Base-by-base conservation (phyloP, 106 monocot species). In the Allium fistulosum region DNA sequence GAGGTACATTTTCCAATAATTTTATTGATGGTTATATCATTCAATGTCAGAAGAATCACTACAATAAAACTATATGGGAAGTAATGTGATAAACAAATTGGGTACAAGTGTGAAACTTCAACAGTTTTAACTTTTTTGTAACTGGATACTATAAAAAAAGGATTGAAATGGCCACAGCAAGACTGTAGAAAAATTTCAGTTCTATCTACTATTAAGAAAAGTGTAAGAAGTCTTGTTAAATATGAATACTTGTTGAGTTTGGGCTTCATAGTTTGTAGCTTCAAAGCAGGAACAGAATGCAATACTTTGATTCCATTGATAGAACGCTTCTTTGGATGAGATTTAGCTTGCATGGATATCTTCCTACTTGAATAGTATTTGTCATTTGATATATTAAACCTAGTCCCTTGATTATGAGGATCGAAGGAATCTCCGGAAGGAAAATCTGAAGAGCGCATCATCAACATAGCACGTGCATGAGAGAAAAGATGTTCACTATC, bases 301-400 rank as follows among this genome's bases (percentile, higher is more conserved):
- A 90, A 71, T 14, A 89, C 76, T 77, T 91, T 97, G 48, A 90
- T 61, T 22, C 86, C 86, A 63, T 78, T 71, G 57, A 77, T 65
- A 47, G 84, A 74, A 67, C 90, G 88, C 66, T 99, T 99, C 74
- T 99, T 99, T 37, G 86, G 64, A 87, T 89, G 84, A 47, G 89
- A 78, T 74, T 92, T 99, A 51, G 85, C 75, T 75, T 93, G 92
- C 69, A 89, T 86, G 53, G 87, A 82, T 9, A 55, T 80, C 64
- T 92, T 99, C 55, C 85, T 62, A 69, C 72, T 99, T 15, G 97
- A 79, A 71, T 99, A 99, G 74, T 84, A 99, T 70, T 87, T 92
- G 75, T 92, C 97, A 76, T 99, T 99, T 66, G 97, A 99, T 68
- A 99, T 86, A 58, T 99, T 84, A 73, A 92, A 99, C 70, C 78